Evolutionary conservation across 352 stramenopile species (phyloP), one percentile per base, ranked within the genome.

Genomic region (Globisporangium carolinianum): DNA sequence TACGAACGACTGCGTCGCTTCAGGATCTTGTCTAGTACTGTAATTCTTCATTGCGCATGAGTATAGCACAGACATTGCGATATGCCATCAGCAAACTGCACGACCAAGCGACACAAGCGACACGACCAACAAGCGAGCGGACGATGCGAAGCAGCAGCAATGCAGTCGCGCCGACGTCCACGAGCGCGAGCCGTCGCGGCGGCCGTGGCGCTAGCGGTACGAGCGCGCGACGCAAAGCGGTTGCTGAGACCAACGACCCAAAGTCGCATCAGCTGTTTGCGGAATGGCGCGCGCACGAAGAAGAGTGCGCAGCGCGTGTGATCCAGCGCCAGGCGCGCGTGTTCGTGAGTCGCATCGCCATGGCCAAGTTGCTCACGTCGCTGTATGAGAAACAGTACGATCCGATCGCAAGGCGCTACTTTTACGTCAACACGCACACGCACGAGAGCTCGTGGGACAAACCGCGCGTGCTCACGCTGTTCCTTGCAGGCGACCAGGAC

Each of bases 311-410:
- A 1, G 69, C 73, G 8, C 63, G 66, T 1, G 59, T 82, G 51
- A 58, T 89, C 39, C 79, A 89, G 50, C 72, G 68, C 8, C 58
- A 69, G 4, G 61, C 71, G 7, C 65, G 73, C 4, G 63, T 55
- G 1, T 80, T 72, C 53, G 43, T 89, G 12, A 77, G 66, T 39
- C 73, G 76, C 10, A 51, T 59, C 7, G 60, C 70, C n/a, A 63
- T 89, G 36, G 55, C 61, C 2, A 58, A 50, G 0, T 59, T 89
- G 46, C 59, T 86, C 4, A 36, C 62, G 2, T 69, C 68, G 17
- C 55, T 85, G 32, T 89, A 87, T 61, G 64, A 83, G 49, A 75
- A 76, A 42, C 75, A 79, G 55, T 83, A 87, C 53, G 76, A 89
- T 55, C 71, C 76, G 24, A 72, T 87, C 32, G 68, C 65, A 41